Evolutionary conservation across 495 filamentous ascomycete genomes (phyloP).

Genomic region (Hypomontagnella submonticulosa): DNA sequence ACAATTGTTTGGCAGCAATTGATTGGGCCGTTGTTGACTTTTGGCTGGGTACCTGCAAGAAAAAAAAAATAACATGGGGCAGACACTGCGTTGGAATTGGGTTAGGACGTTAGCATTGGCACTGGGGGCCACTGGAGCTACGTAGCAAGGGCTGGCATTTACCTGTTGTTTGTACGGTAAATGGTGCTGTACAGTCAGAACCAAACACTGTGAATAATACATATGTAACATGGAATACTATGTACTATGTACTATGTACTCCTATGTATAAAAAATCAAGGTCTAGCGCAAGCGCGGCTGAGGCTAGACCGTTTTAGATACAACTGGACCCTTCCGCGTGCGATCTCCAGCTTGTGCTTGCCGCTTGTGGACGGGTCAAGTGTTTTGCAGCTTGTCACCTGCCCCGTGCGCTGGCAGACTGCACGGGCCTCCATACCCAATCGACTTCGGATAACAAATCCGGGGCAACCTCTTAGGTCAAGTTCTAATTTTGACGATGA

Average conservation of each 20-base stretch:
- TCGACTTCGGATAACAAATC: slow-evolving; percentile 16
- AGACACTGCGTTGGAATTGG: slow-evolving; percentile 28
- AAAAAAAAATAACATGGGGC: slow-evolving; percentile 41
- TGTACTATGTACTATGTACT: neutral
- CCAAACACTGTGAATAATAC: neutral
- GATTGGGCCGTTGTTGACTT: slow-evolving; percentile 43
- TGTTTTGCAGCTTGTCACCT: slow-evolving; percentile 34
- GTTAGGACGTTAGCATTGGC: slow-evolving; percentile 4
- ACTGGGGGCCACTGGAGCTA: slow-evolving; percentile 26
- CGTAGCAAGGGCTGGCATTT: slow-evolving; percentile 22
- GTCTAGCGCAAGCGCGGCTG: slow-evolving; percentile 29
- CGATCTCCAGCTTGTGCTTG: slow-evolving; percentile 26
- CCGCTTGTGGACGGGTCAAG: slow-evolving; percentile 25
- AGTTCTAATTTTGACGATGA: slow-evolving; percentile 26
- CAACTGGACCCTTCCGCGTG: slow-evolving; percentile 30
- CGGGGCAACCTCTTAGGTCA: slow-evolving; percentile 31
- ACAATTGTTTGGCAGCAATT: slow-evolving; percentile 47
- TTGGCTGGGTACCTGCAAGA: slow-evolving; percentile 30
- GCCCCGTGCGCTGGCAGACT: slow-evolving; percentile 28
- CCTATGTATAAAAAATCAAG: slow-evolving; percentile 10
- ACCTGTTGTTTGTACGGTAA: slow-evolving; percentile 3
- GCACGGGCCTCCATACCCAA: slow-evolving; percentile 17
- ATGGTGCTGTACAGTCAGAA: too few relatives aligned
- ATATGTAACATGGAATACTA: neutral
- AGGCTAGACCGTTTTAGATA: slow-evolving; percentile 37